Evolutionary conservation across 768 basidiomycete genomes (phyloP), one percentile per base, ranked within the genome.

Genomic region (Pulveroboletus sp.): DNA sequence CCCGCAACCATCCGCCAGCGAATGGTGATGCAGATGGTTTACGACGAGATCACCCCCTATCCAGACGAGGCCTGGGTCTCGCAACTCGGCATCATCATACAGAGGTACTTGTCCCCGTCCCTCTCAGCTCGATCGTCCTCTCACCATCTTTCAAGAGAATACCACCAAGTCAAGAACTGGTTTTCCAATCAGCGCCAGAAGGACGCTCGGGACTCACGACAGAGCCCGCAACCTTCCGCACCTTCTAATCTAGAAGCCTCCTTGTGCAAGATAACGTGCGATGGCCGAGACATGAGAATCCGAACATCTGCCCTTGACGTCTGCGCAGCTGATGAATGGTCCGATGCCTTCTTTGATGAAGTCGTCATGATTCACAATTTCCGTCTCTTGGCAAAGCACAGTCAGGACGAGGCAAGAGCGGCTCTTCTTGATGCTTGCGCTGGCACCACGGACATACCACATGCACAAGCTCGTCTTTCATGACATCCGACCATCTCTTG

Each of bases 101-200:
- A 73, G 52, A 71, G 80, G 81, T 81, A 57, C 70, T 58, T 33
- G 17, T 31, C 18, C 33, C 24, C 42, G n/a, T 43, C n/a, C 39
- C 50, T 28, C 31, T 32, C 49, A 3, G 32, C 30, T 47, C 27
- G 3, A 5, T 10, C 39, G 1, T 2, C 35, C 33, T 38, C 58
- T 61, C 39, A 57, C 36, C 21, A 2, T 42, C 47, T 35, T 31
- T 31, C 42, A 61, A 81, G 80, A 55, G 75, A 80, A 42, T 79
- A 78, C 58, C 76, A 76, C 57, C 81, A 82, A 64, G 75, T 83
- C 47, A 81, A 79, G 66, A 82, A 82, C 55, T 83, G 82, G 81
- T 84, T 84, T 52, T 80, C 80, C 5, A 84, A 84, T 63, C 76
- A 81, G 65, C 74, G 82, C 38, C 82, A 76, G 50, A 71, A 76